A percentile compares a stretch with the other conserved stretches of the same genome.
These are phyloP conservation scores for Backusella liffmaniae DNA, from an alignment of 192 early-diverging fungal genomes.

Conservation along the genomic window DNA sequence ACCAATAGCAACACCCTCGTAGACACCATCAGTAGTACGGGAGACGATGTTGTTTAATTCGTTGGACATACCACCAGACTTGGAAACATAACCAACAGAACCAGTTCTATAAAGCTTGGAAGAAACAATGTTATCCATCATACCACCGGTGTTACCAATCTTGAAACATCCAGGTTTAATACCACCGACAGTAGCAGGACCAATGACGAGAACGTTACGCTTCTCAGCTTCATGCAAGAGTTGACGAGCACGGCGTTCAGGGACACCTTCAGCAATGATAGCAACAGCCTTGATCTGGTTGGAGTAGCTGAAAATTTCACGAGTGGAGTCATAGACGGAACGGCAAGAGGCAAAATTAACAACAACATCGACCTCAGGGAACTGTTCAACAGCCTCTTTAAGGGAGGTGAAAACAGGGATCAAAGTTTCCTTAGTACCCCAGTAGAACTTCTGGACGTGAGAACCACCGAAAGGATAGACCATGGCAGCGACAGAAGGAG, in stretches of 20 bases:
- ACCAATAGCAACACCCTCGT: constrained; percentile 98
- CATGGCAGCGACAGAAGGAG: constrained; percentile 97
- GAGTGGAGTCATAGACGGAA: constrained; percentile 89
- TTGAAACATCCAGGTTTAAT: constrained; percentile 99
- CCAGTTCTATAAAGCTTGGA: constrained; percentile 97
- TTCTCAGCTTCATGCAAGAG: constrained; percentile 81
- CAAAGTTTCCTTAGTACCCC: constrained; percentile 98
- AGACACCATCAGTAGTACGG: constrained; percentile 94
- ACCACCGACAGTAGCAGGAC: constrained; percentile 98
- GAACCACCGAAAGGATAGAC: constrained; percentile 98
- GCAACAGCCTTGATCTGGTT: constrained; percentile 90
- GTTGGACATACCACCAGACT: constrained; percentile 99
- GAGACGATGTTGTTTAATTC: constrained; percentile 99
- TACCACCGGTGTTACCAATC: constrained; percentile 99
- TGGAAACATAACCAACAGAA: constrained; percentile 97
- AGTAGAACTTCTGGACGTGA: constrained; percentile 99
- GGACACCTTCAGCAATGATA: constrained; percentile 99
- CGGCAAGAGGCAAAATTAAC: constrained; percentile 99
- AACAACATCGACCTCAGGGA: constrained; percentile 91
- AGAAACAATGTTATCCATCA: constrained; percentile 99
- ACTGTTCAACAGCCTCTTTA: constrained; percentile 77
- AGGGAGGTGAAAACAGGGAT: constrained; percentile 90
- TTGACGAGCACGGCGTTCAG: constrained; percentile 93
- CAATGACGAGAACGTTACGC: constrained; percentile 85
- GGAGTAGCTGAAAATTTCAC: constrained; percentile 78